A percentile compares a stretch with the other conserved stretches of the same genome.
phyloP scores from a whole-genome alignment of 306 rosid genomes.

The Quillaja saponaria region DNA sequence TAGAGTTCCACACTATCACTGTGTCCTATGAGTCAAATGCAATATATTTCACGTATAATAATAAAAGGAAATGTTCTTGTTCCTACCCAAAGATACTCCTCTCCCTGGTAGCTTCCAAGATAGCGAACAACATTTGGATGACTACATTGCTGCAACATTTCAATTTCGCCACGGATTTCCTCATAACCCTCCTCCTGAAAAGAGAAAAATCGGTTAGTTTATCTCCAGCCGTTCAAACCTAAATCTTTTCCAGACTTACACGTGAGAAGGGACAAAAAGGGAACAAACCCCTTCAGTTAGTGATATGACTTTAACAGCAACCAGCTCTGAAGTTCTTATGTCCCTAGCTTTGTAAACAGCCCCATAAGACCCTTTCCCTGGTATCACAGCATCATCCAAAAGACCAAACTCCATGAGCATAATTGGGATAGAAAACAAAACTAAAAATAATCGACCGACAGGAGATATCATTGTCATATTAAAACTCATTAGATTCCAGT shows the following conservation, averaged over 20 bases:
- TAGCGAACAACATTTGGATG: slow-evolving; percentile 98
- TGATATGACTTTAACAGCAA: slow-evolving; percentile 93
- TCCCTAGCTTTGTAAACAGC: slow-evolving; percentile 97
- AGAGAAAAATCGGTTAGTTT: slow-evolving; percentile 20
- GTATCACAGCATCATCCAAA: slow-evolving; percentile 23
- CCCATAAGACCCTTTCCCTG: slow-evolving; percentile 99
- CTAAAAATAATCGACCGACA: neutral
- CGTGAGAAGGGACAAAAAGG: neutral
- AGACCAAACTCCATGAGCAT: slow-evolving; percentile 5
- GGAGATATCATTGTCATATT: neutral
- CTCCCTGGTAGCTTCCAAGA: slow-evolving; percentile 99
- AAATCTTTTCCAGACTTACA: slow-evolving; percentile 9
- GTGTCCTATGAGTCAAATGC: slow-evolving; percentile 12
- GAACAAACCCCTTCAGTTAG: slow-evolving; percentile 80
- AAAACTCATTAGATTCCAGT: too few relatives aligned
- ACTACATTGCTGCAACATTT: slow-evolving; percentile 96
- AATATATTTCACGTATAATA: neutral
- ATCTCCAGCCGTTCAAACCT: slow-evolving; percentile 27
- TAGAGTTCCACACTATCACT: slow-evolving; percentile 8
- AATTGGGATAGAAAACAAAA: neutral
- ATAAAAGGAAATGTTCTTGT: neutral
- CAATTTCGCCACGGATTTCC: slow-evolving; percentile 97
- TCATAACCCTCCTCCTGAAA: slow-evolving; percentile 96
- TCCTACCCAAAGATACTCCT: slow-evolving; percentile 97
- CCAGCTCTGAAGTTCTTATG: slow-evolving; percentile 83